Conservation (phyloP, 257 asterid genomes). For the Lantana camara region DNA sequence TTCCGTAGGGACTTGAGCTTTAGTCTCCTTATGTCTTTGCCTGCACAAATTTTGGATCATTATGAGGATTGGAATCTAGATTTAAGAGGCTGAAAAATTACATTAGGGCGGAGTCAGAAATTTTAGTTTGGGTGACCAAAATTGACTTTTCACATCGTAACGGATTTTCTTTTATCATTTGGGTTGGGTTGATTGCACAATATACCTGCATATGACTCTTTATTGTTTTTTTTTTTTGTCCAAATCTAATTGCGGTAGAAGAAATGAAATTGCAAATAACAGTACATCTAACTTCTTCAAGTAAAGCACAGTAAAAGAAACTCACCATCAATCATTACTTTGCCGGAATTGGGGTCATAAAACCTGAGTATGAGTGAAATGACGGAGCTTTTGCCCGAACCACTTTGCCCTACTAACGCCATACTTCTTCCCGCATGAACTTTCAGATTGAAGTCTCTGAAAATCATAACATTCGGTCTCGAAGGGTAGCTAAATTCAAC, state of each 20-base stretch:
- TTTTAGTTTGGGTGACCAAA: too few species aligned
- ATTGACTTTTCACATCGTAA: too few species aligned
- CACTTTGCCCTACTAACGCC: conserved; percentile 97
- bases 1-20: conserved; percentile 79
- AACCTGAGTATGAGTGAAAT: conserved; percentile 81
- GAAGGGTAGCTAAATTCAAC: conserved; percentile 94
- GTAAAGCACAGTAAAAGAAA: conserved; percentile 3
- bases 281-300: neutral
- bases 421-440: conserved; percentile 82
- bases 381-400: conserved; percentile 98
- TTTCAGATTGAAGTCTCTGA: conserved; percentile 78
- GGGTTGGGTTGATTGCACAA: too few species aligned
- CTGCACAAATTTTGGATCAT: conserved; percentile 41
- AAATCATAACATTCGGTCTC: conserved; percentile 73
- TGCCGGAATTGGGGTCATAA: conserved; percentile 88
- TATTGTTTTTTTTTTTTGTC: too few species aligned
- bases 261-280: too few species aligned
- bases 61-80: neutral
- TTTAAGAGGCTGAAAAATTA: too few species aligned
- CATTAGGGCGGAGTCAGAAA: too few species aligned
- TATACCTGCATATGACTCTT: too few species aligned
- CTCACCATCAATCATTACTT: conserved; percentile 79
- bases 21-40: conserved; percentile 84
- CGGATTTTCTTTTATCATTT: too few species aligned
- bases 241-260: too few species aligned